phyloP scores from a whole-genome alignment of 176 grass and related monocot genomes.

The Poa pratensis region DNA sequence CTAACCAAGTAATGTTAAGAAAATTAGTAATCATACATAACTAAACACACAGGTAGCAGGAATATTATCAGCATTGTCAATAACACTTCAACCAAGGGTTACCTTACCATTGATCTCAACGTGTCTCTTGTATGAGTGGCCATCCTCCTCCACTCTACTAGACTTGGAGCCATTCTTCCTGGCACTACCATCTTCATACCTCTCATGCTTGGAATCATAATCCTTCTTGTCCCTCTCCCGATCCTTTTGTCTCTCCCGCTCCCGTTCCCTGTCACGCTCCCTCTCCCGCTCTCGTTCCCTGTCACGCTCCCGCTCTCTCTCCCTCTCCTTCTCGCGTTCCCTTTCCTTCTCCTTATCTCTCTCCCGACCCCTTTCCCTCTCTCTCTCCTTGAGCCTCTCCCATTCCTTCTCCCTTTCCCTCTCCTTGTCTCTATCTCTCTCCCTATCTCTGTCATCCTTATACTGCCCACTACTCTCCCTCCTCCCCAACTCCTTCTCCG shows the following conservation, averaged over 20 bases:
- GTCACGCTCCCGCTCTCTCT: conserved; percentile 50
- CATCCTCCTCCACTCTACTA: conserved; percentile 58
- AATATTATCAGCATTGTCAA: conserved; percentile 25
- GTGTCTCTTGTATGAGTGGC: conserved; percentile 59
- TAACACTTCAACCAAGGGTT: conserved; percentile 40
- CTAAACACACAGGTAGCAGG: conserved; percentile 22
- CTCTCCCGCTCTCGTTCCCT: conserved; percentile 46
- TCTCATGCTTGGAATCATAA: conserved; percentile 75
- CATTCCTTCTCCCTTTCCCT: conserved; percentile 55
- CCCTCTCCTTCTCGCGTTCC: conserved; percentile 60
- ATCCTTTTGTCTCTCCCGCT: conserved; percentile 59
- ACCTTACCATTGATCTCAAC: conserved; percentile 62
- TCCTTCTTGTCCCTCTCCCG: conserved; percentile 67
- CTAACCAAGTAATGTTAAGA: conserved; percentile 21
- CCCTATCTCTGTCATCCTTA: conserved; percentile 78
- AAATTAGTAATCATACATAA: conserved; percentile 14
- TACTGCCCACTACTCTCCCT: conserved; percentile 67
- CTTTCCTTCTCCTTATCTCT: conserved; percentile 56
- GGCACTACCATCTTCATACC: conserved; percentile 64
- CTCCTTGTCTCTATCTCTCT: conserved; percentile 52
- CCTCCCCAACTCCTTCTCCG: conserved; percentile 51
- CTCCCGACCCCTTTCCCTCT: conserved; percentile 55
- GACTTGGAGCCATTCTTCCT: conserved; percentile 72
- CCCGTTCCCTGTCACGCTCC: conserved; percentile 57
- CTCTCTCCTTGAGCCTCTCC: conserved; percentile 56